phyloP scores from a whole-genome alignment of 371 early-diverging fungal genomes.

The Syncephalastrum contaminatum region DNA sequence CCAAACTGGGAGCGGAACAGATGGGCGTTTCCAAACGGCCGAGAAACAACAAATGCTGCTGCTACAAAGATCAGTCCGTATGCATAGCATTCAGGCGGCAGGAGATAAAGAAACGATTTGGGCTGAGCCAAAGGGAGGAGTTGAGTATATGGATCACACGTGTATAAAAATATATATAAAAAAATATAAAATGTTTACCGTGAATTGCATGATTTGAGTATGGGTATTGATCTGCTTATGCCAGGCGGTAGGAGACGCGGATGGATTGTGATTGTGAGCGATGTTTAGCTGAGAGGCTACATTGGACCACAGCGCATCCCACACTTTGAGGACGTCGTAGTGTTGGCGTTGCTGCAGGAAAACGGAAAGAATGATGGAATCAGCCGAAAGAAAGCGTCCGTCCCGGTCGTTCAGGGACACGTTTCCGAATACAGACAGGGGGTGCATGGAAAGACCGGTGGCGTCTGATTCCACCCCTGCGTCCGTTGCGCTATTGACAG shows the following conservation, averaged over 20 bases:
- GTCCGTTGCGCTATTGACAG: constrained; percentile 30
- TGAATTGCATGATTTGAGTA: constrained; percentile 25
- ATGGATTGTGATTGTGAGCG: neutral
- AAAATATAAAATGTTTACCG: constrained; percentile 18
- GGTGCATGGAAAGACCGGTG: constrained; percentile 48
- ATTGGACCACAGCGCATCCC: constrained; percentile 45
- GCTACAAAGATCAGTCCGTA: constrained; percentile 49
- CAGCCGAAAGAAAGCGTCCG: constrained; percentile 36
- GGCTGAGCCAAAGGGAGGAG: constrained; percentile 1
- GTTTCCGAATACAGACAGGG: constrained; percentile 55
- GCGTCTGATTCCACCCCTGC: constrained; percentile 19
- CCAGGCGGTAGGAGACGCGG: constrained; percentile 12
- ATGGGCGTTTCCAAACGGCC: constrained; percentile 58
- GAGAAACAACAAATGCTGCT: constrained; percentile 63
- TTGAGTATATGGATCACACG: neutral
- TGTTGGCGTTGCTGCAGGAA: constrained; percentile 20
- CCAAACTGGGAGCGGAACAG: constrained; percentile 74
- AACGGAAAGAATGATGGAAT: constrained; percentile 47
- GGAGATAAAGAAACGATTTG: constrained; percentile 14
- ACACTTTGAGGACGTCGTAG: constrained; percentile 26
- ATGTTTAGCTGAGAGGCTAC: constrained; percentile 13
- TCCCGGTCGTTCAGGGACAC: constrained; percentile 22
- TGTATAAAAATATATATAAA: neutral
- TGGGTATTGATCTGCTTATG: constrained; percentile 16
- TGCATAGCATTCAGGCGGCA: constrained; percentile 16